Base-by-base conservation (phyloP, 2,329 filamentous ascomycete genomes). In the Ascochyta rabiei region DNA sequence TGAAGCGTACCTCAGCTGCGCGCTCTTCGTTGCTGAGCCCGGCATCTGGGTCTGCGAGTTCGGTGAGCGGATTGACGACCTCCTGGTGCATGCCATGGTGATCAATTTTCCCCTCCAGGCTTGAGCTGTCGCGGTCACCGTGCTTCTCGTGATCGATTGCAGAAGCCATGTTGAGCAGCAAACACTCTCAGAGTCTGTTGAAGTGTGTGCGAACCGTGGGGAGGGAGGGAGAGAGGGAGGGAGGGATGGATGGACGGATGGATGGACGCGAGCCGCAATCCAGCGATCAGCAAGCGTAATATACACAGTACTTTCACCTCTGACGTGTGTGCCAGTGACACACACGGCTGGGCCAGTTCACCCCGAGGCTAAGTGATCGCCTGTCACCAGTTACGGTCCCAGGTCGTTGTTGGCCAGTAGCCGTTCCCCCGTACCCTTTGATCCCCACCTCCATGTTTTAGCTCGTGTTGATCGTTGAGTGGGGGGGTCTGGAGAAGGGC, bases 11-110 rank as follows among this genome's bases (percentile, higher is more conserved):
- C 65, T 85, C 82, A 43, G 75, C 80, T 23, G 82, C 82, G 60
- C 77, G 82, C 69, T 91, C 88, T 59, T 85, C 86, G 1, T 82
- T 82, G 34, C 81, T 86, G 62, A 89, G 74, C 7, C 85, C 84
- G 42, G 82, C 86, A 73, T 91, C 89, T 0, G 85, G 85, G 63
- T 88, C 84, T 9, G 80, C 63, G 12, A 71, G 50, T 44, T 68
- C 65, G 13, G 62, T 61, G 26, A 64, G 56, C 1, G 60, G 54
- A 15, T 62, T 57, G 2, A 48, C 21, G 18, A 62, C 43, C 18
- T 46, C 53, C 21, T 59, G 49, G 3, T 60, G 53, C 24, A 58
- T 6, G 28, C 53, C 56, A 15, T 59, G 53, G 2, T 61, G 40
- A 5, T 44, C 60, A 16, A 67, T 58, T 40, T 61, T 67, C 38